Evolutionary conservation across 2,329 filamentous ascomycete genomes (phyloP), one percentile per base, ranked within the genome.

Genomic region (Neofusicoccum umdonicola): DNA sequence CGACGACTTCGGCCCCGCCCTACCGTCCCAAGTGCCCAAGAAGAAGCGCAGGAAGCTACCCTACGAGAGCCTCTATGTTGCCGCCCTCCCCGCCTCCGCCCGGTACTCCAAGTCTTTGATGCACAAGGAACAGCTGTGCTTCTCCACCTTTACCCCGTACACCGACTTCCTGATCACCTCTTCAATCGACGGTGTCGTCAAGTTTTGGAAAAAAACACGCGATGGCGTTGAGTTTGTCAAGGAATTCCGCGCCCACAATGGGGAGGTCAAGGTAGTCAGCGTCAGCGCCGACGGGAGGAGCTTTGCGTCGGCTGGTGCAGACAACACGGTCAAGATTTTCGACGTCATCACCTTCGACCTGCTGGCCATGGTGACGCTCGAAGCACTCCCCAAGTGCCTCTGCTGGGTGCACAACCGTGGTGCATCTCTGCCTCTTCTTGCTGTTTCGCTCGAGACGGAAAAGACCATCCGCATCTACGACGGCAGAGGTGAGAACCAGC

Each of bases 191-290:
- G 96, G 96, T n/a, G 90, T 94, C 0, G 94, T 98, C 70, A 99
- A 99, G 78, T 99, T 99, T 77, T 99, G 95, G 95, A 99, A 99
- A 81, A 99, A 99, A 81, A 86, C 91, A 68, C 89, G 87, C 1
- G 88, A 91, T 39, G 92, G 92, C 0, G 91, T 99, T 65, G 96
- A 99, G 79, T 99, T 99, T 73, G 94, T 98, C 62, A 99, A 99
- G 80, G 93, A 99, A 79, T 99, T 97, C 81, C 90, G 89, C 73
- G 93, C 95, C 7, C 96, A 99, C 78, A 84, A 86, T 65, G 91
- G 92, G 60, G 92, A 96, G 73, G 92, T 98, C 73, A 88, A 84
- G 66, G 90, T 90, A 34, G 91, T 95, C 50, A 95, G 89, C 42
- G 89, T 91, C 68, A 98, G 94, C 78, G 86, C 88, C 45, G 95